phyloP scores from a whole-genome alignment of 305 asterid genomes.

The Striga hermonthica region DNA sequence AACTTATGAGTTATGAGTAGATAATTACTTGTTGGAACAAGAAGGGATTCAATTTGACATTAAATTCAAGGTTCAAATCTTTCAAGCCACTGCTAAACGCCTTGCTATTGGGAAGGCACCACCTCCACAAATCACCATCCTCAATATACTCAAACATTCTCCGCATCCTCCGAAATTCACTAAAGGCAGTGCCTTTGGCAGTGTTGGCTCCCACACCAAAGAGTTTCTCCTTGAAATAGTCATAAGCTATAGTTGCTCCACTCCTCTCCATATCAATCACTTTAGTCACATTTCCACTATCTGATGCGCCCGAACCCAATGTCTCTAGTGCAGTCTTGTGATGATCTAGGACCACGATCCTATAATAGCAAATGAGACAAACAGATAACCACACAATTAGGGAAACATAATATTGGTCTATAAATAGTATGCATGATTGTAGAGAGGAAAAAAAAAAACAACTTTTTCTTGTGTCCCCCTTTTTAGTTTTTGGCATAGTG shows the following conservation, averaged over 20 bases:
- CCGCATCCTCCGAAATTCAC: constrained; percentile 51
- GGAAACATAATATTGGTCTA: neutral
- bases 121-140: constrained; percentile 91
- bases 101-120: constrained; percentile 74
- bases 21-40: constrained; percentile 75
- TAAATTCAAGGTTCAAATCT: constrained; percentile 67
- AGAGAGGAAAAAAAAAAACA: neutral
- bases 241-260: constrained; percentile 89
- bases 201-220: constrained; percentile 31
- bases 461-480: neutral
- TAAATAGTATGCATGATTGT: constrained; percentile 14
- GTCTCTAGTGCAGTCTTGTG: constrained; percentile 83
- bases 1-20: constrained; percentile 6
- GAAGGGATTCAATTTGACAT: constrained; percentile 56
- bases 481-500: neutral
- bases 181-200: constrained; percentile 30
- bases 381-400: neutral
- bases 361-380: constrained; percentile 31
- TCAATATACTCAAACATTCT: constrained; percentile 76
- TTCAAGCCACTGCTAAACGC: constrained; percentile 88
- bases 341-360: constrained; percentile 83
- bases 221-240: constrained; percentile 78
- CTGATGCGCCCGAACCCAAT: constrained; percentile 46
- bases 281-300: constrained; percentile 57
- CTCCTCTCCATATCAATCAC: constrained; percentile 82